Evolutionary conservation across 768 basidiomycete genomes (phyloP).

Genomic region (Tulasnella sp.): DNA sequence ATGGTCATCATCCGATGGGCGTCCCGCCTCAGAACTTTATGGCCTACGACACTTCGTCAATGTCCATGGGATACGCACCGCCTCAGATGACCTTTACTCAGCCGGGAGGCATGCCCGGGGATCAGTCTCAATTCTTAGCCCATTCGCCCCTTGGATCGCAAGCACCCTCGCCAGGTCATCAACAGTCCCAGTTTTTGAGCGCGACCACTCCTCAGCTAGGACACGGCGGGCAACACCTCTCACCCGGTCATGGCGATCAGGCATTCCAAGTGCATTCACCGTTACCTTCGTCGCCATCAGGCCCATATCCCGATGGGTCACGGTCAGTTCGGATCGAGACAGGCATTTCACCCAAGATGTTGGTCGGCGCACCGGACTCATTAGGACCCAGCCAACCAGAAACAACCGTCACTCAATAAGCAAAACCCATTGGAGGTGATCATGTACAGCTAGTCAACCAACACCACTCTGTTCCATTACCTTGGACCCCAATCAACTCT

Average conservation of each 20-base stretch:
- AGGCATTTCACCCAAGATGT: background rate
- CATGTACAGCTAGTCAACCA: background rate
- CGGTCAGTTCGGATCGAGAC: background rate
- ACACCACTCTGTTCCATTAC: slow-evolving; percentile 1
- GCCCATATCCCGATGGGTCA: background rate
- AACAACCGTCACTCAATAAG: background rate
- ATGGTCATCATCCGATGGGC: background rate
- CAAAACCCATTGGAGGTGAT: background rate
- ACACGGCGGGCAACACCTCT: background rate
- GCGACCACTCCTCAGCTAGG: background rate
- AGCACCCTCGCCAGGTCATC: background rate
- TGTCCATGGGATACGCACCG: background rate
- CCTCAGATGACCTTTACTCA: background rate
- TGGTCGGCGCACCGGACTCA: background rate
- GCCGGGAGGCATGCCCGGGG: background rate
- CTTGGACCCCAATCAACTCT: background rate
- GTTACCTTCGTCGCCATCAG: background rate
- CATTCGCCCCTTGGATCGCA: slow-evolving; percentile 5
- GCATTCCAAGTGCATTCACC: background rate
- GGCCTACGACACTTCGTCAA: background rate
- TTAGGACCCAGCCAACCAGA: background rate
- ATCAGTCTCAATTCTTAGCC: background rate
- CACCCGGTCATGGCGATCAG: background rate
- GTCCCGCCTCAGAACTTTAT: background rate
- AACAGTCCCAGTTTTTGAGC: background rate